Base-by-base conservation (phyloP, 2,329 filamentous ascomycete species). In the Paraphaeosphaeria sporulosa region DNA sequence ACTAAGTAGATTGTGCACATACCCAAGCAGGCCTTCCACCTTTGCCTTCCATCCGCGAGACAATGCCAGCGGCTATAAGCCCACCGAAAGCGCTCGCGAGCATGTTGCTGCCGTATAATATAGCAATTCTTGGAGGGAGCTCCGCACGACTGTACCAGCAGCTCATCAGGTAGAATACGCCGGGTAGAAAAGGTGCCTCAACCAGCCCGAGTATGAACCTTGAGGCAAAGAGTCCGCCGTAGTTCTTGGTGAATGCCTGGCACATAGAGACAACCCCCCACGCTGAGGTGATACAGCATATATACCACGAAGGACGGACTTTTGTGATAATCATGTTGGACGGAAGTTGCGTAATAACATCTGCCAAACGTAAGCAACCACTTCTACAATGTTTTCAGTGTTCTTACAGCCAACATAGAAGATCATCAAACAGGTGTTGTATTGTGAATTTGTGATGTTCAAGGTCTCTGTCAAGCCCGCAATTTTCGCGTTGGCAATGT, bases 311-410 rank as follows among this genome's bases (percentile, higher is more conserved):
- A n/a, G n/a, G n/a, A n/a, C n/a, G n/a, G n/a, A 86, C 75, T 3
- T 83, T 77, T 0, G 85, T 87, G 2, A 89, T 75, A 0, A 86
- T 67, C 58, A 89, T 78, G 61, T 89, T 89, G 0, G 85, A 87
- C 0, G 87, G 87, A 0, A 89, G 74, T 17, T 47, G 44, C 10
- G 17, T 43, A n/a, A 43, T 43, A 21, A 43, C 40, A 43, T 43
- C 40, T 4, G 40, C 40, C 9, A 19, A 43, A 17, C 9, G 17
- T 43, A 7, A 43, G 40, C 40, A n/a, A 43, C 6, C 21, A 13
- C 21, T 6, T 27, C 3, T 25, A 15, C 1, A 6, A 3, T 47
- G 17, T 15, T 17, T 47, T 12, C 44, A 17, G 12, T 25, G 25
- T 2, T 27, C 44, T 47, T 25, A 25, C 25, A 25, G 13, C 44